Evolutionary conservation across 257 asterid species (phyloP).

Genomic region (Solanum tacnaense): DNA sequence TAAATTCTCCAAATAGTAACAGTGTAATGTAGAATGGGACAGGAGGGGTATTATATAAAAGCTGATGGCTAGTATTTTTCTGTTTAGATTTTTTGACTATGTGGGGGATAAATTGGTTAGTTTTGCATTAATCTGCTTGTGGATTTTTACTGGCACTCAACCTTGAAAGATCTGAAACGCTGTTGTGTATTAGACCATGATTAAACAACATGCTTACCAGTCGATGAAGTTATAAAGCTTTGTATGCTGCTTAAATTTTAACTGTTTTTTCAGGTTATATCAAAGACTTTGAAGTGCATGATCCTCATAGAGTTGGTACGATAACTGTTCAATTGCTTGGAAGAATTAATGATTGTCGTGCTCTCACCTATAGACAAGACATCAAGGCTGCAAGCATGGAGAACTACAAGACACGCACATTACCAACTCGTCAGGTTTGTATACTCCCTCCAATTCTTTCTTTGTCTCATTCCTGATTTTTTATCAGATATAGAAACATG

Average conservation of each 20-base stretch:
- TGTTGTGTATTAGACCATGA: not conserved
- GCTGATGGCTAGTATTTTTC: not conserved
- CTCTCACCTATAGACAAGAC: conserved; percentile 72
- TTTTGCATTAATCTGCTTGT: not conserved
- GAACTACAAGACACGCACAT: conserved; percentile 45
- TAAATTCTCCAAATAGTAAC: too few relatives aligned
- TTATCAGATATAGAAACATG: not conserved
- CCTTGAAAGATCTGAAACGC: not conserved
- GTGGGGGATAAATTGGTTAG: not conserved
- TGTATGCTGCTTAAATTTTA: not conserved
- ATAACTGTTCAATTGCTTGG: conserved; percentile 71
- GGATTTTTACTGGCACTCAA: not conserved
- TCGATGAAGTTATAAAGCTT: not conserved
- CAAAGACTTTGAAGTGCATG: conserved; percentile 62
- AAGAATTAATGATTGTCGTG: conserved; percentile 76
- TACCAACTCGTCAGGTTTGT: conserved; percentile 87
- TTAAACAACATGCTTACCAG: not conserved
- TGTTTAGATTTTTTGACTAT: not conserved
- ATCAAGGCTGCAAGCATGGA: conserved; percentile 46
- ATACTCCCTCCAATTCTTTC: not conserved
- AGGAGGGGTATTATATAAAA: too few relatives aligned
- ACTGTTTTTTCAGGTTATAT: conserved; percentile 47
- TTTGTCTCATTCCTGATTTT: not conserved
- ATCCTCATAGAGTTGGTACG: conserved; percentile 69
- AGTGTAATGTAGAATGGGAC: not conserved